These are phyloP conservation scores for Ormosia semicastrata DNA, from an alignment of 306 rosid species.

Conservation along the genomic window DNA sequence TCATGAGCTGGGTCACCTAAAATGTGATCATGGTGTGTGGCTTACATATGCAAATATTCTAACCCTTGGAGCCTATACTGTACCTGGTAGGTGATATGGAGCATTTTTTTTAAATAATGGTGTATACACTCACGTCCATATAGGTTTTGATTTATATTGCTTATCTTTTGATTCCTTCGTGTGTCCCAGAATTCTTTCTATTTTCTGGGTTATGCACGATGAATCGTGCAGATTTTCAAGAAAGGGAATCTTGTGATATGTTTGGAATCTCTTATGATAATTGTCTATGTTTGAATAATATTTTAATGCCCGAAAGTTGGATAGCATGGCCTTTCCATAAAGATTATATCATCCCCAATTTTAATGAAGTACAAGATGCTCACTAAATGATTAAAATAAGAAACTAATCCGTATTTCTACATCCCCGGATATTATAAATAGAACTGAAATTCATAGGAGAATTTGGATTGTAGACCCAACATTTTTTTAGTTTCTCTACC, in stretches of 20 bases:
- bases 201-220: not conserved
- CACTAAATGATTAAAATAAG: no score
- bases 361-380: not conserved
- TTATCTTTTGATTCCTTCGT: not conserved
- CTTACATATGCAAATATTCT: constrained; percentile 95
- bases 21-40: constrained; percentile 99
- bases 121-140: not conserved
- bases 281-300: not conserved
- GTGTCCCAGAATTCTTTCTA: not conserved
- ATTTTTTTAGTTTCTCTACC: not conserved
- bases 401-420: not conserved
- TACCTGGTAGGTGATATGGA: constrained; percentile 72
- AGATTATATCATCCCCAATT: not conserved
- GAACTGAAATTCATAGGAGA: not conserved
- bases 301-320: not conserved
- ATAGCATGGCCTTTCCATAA: no score
- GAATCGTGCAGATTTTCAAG: not conserved
- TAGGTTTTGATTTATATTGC: not conserved
- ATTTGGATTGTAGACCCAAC: not conserved
- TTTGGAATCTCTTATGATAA: not conserved
- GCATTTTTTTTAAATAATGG: not conserved
- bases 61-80: constrained; percentile 83
- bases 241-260: not conserved
- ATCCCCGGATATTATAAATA: not conserved
- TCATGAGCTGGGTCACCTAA: constrained; percentile 96